phyloP scores from a whole-genome alignment of 1,284 basidiomycete species.

The Cystobasidium slooffiae region DNA sequence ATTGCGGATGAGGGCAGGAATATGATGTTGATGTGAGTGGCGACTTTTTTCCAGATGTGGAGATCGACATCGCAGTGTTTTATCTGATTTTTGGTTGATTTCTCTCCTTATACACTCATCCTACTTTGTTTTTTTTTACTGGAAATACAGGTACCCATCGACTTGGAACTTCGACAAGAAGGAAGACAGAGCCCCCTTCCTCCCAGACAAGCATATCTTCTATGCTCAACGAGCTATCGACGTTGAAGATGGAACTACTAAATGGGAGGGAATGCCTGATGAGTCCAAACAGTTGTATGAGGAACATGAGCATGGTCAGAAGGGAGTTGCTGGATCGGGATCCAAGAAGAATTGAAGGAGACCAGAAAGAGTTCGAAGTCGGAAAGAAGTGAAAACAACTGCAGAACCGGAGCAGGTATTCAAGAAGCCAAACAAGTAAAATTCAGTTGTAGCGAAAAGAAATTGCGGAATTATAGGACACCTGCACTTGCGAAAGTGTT shows the following conservation, averaged over 20 bases:
- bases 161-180: conserved; percentile 36
- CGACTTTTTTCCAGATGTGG: not conserved
- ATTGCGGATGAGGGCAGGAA: conserved; percentile 40
- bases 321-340: conserved; percentile 28
- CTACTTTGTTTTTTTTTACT: not conserved
- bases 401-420: too few relatives aligned
- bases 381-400: not conserved
- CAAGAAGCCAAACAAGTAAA: too few relatives aligned
- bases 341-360: conserved; percentile 19
- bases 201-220: conserved; percentile 41
- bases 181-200: conserved; percentile 23
- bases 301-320: conserved; percentile 33
- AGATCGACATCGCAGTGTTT: not conserved
- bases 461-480: too few relatives aligned
- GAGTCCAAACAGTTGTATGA: conserved; percentile 27
- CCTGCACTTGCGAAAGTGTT: too few relatives aligned
- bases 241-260: conserved; percentile 36
- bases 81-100: too few relatives aligned
- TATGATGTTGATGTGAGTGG: conserved; percentile 40
- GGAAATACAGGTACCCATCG: conserved; percentile 29
- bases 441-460: too few relatives aligned
- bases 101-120: too few relatives aligned
- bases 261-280: conserved; percentile 39
- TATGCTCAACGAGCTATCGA: conserved; percentile 35
- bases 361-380: not conserved